Percentiles rank a stretch among this genome's conserved stretches.
phyloP scores from a whole-genome alignment of 768 basidiomycete species.

The Tulasnella sp. region DNA sequence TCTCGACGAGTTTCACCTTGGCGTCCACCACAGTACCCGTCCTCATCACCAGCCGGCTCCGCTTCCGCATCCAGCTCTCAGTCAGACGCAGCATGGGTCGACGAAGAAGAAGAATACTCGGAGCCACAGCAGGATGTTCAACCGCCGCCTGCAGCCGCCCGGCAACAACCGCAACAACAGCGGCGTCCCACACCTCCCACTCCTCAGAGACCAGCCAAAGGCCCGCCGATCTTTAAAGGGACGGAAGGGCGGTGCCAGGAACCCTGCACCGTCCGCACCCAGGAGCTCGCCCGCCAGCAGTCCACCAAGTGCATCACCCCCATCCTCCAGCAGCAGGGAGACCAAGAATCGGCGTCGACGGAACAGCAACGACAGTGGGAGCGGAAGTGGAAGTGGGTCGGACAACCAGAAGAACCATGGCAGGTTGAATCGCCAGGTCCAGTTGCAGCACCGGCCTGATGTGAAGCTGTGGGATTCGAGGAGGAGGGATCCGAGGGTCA shows the following conservation, averaged over 20 bases:
- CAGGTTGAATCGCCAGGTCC: slow-evolving; percentile 26
- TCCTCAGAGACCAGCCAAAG: slow-evolving; percentile 12
- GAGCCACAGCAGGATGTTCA: slow-evolving; percentile 7
- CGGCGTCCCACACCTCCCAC: not conserved
- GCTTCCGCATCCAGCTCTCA: not conserved
- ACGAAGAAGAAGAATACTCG: slow-evolving; percentile 5
- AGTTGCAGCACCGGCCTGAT: slow-evolving; percentile 6
- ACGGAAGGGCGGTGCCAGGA: slow-evolving; percentile 21
- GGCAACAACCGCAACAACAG: not conserved
- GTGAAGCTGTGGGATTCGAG: slow-evolving; percentile 28
- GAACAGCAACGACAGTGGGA: not conserved
- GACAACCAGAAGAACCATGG: slow-evolving; percentile 23
- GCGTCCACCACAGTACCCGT: not conserved
- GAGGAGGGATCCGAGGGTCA: slow-evolving; percentile 43
- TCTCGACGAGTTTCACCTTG: slow-evolving; percentile 19
- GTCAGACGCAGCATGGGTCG: slow-evolving; percentile 20
- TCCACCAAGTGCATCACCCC: not conserved
- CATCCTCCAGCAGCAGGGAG: slow-evolving; percentile 19
- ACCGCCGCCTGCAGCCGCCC: not conserved
- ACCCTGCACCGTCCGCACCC: not conserved
- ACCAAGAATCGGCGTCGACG: slow-evolving; percentile 11
- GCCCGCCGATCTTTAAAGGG: slow-evolving; percentile 18
- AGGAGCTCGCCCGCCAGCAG: not conserved
- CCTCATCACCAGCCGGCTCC: not conserved
- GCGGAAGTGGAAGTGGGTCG: slow-evolving; percentile 3